Evolutionary conservation across 2,329 filamentous ascomycete genomes (phyloP).

Genomic region (Fonsecaea monophora): DNA sequence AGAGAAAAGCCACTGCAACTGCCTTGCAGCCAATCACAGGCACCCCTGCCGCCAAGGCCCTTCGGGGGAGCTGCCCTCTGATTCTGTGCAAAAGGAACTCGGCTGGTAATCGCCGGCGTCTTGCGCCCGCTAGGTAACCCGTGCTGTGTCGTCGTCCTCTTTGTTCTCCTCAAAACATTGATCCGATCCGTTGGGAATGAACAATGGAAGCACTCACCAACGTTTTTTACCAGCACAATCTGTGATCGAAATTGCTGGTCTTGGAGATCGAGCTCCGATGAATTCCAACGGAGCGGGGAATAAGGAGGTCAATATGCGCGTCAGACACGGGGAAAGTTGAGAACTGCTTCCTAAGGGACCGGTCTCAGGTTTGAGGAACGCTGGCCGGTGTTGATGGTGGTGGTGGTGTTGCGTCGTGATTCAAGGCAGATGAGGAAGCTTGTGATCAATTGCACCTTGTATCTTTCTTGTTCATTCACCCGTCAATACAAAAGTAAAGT

Average conservation of each 20-base stretch:
- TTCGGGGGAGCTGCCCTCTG: conserved; percentile 11
- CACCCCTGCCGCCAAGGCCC: conserved; percentile 7
- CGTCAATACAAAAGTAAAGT: background rate
- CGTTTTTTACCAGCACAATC: background rate
- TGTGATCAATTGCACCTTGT: background rate
- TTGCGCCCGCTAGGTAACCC: background rate
- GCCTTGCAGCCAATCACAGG: conserved; percentile 11
- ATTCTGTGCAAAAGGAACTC: conserved; percentile 6
- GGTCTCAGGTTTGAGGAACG: background rate
- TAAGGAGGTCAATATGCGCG: conserved; percentile 1
- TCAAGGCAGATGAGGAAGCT: background rate
- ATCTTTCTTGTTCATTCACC: background rate
- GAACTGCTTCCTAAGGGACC: background rate
- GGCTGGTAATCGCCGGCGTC: background rate
- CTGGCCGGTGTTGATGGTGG: background rate
- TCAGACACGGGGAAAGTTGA: conserved; percentile 9
- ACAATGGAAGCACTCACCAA: background rate
- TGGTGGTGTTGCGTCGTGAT: background rate
- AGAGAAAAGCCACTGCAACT: conserved; percentile 23
- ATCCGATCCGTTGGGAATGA: background rate
- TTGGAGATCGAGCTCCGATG: background rate
- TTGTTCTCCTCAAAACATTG: background rate
- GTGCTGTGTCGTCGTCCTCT: background rate
- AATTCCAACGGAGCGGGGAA: background rate
- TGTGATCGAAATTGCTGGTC: background rate